Percentiles rank a stretch among this genome's conserved stretches.
These are phyloP conservation scores for Sporisorium scitamineum DNA, from an alignment of 1,284 basidiomycete species.

Conservation along the genomic window DNA sequence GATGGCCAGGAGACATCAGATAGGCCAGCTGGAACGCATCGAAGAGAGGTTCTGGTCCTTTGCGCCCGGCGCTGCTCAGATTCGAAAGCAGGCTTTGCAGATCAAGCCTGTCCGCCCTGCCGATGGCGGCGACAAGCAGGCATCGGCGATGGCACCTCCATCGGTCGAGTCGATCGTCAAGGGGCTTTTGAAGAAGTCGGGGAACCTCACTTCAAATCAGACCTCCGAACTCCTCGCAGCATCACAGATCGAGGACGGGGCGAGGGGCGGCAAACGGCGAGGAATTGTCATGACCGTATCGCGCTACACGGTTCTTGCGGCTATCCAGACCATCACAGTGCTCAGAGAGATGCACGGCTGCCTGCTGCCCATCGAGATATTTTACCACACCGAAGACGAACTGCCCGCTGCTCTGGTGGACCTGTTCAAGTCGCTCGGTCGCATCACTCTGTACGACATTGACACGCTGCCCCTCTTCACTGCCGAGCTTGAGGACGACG, in stretches of 20 bases:
- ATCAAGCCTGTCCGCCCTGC: neutral
- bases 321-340: constrained; percentile 33
- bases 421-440: constrained; percentile 21
- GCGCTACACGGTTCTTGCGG: constrained; percentile 22
- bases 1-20: constrained; percentile 27
- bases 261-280: constrained; percentile 22
- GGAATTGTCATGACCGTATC: constrained; percentile 44
- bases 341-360: constrained; percentile 30
- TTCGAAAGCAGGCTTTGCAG: constrained; percentile 23
- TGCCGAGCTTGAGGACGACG: constrained; percentile 41
- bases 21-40: constrained; percentile 29
- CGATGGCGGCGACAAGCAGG: neutral
- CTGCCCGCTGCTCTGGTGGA: constrained; percentile 20
- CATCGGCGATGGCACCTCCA: neutral
- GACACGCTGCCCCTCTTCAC: constrained; percentile 27
- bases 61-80: constrained; percentile 30
- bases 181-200: constrained; percentile 16
- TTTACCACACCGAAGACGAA: constrained; percentile 35
- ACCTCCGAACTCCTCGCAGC: constrained; percentile 8
- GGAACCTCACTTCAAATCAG: constrained; percentile 15
- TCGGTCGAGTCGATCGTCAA: constrained; percentile 23
- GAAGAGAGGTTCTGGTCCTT: constrained; percentile 37
- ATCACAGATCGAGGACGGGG: constrained; percentile 20
- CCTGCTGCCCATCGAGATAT: constrained; percentile 38
- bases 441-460: constrained; percentile 25